These are phyloP conservation scores for Penicillium samsonianum DNA, from an alignment of 495 filamentous ascomycete species.

Conservation along the genomic window DNA sequence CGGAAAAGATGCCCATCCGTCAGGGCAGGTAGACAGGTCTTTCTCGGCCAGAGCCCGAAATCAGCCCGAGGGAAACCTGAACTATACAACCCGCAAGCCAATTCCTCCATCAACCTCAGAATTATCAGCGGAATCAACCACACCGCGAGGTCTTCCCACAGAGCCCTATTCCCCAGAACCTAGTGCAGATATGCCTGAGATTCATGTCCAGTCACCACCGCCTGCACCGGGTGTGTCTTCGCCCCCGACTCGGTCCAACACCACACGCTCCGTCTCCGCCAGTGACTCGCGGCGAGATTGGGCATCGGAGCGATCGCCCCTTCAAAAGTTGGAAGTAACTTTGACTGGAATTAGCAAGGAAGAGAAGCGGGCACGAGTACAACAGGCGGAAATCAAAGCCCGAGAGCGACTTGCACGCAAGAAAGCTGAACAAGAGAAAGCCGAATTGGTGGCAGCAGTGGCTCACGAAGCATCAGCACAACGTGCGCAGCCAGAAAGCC, in stretches of 20 bases:
- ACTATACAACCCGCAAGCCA: slow-evolving; percentile 27
- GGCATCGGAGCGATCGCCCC: slow-evolving; percentile 78
- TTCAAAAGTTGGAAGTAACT: slow-evolving; percentile 88
- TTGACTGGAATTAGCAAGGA: slow-evolving; percentile 89
- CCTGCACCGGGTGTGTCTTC: slow-evolving; percentile 13
- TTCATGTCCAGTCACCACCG: slow-evolving; percentile 10
- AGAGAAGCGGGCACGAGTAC: slow-evolving; percentile 78
- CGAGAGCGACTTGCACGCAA: slow-evolving; percentile 51
- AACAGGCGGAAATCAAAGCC: slow-evolving; percentile 69
- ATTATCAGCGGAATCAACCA: slow-evolving; percentile 23
- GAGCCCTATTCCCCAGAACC: slow-evolving; percentile 10
- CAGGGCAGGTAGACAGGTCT: slow-evolving; percentile 15
- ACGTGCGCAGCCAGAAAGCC: slow-evolving; percentile 7
- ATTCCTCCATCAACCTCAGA: slow-evolving; percentile 7
- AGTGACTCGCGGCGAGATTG: slow-evolving; percentile 46
- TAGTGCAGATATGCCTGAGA: slow-evolving; percentile 10
- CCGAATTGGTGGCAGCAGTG: slow-evolving; percentile 16
- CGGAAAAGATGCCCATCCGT: neutral
- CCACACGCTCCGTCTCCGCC: slow-evolving; percentile 40
- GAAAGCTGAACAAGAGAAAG: slow-evolving; percentile 29
- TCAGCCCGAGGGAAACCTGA: slow-evolving; percentile 18
- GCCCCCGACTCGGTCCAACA: slow-evolving; percentile 38
- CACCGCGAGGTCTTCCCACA: slow-evolving; percentile 24
- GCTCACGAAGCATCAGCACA: slow-evolving; percentile 5
- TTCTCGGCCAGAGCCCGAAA: slow-evolving; percentile 27